Evolutionary conservation across 2,329 filamentous ascomycete genomes (phyloP).

Genomic region (Claviceps pazoutovae): DNA sequence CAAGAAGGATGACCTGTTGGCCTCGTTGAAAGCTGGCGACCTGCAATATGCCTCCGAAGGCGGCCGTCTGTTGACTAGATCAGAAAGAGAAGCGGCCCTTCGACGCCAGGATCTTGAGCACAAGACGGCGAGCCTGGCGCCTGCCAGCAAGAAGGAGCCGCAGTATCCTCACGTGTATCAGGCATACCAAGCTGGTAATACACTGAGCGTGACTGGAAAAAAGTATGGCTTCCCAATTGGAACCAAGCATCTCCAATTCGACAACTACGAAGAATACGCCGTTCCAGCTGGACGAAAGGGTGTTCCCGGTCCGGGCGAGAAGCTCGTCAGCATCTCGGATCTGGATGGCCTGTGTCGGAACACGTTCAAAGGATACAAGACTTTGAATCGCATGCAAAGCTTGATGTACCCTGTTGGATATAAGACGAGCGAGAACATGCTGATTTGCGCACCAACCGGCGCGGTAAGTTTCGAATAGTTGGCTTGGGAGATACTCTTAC

Average conservation of each 20-base stretch:
- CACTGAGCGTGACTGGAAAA: conserved; percentile 62
- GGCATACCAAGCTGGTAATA: conserved; percentile 70
- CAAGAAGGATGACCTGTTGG: conserved; percentile 55
- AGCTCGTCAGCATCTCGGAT: conserved; percentile 62
- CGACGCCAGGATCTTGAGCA: conserved; percentile 67
- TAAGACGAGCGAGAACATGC: conserved; percentile 93
- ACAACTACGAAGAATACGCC: conserved; percentile 78
- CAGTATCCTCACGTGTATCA: conserved; percentile 93
- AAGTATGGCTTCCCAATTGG: conserved; percentile 73
- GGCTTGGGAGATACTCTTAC: background rate
- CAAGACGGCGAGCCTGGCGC: conserved; percentile 59
- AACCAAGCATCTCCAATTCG: conserved; percentile 52
- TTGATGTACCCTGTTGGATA: conserved; percentile 92
- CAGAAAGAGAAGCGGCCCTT: conserved; percentile 67
- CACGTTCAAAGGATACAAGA: conserved; percentile 91
- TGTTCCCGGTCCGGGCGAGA: conserved; percentile 55
- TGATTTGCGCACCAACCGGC: conserved; percentile 94
- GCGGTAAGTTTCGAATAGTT: conserved; percentile 39
- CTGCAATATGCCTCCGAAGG: conserved; percentile 17
- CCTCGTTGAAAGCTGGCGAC: conserved; percentile 24
- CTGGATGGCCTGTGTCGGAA: conserved; percentile 78
- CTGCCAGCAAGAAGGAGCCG: conserved; percentile 56
- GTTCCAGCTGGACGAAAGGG: conserved; percentile 76
- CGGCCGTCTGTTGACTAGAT: conserved; percentile 52
- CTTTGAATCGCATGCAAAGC: conserved; percentile 95